Evolutionary conservation across 2,329 filamentous ascomycete genomes (phyloP).

Genomic region (Hysterium pulicare): DNA sequence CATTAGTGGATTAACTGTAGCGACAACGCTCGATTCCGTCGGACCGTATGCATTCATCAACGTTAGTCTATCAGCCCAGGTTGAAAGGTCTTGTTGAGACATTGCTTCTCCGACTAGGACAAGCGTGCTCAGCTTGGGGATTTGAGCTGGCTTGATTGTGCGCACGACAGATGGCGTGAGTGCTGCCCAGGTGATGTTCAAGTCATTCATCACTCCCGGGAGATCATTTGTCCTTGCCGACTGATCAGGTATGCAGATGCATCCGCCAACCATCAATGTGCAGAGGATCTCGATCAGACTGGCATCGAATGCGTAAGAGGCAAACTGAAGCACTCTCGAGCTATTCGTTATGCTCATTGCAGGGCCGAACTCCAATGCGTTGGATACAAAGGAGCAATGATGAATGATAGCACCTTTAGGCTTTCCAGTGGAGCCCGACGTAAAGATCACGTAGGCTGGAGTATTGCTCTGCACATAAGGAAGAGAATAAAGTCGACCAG

Average conservation of each 20-base stretch:
- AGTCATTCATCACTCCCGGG: conserved; percentile 48
- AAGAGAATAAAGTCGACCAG: conserved; percentile 24
- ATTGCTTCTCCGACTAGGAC: conserved; percentile 32
- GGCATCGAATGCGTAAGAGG: conserved; percentile 45
- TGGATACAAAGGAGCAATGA: conserved; percentile 56
- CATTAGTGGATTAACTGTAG: conserved; percentile 30
- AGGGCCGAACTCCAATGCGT: conserved; percentile 23
- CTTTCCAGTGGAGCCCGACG: conserved; percentile 54
- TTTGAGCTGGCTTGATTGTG: conserved; percentile 26
- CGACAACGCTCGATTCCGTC: conserved; percentile 35
- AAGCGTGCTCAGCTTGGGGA: conserved; percentile 24
- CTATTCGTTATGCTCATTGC: conserved; percentile 42
- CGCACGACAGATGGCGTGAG: conserved; percentile 43
- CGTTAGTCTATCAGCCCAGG: conserved; percentile 34
- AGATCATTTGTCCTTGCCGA: conserved; percentile 51
- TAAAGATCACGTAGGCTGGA: conserved; percentile 61
- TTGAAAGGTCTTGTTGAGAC: conserved; percentile 30
- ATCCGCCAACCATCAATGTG: conserved; percentile 55
- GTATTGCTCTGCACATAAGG: conserved; percentile 43
- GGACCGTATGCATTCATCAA: conserved; percentile 42
- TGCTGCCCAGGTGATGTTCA: conserved; percentile 46
- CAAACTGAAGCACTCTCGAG: conserved; percentile 33
- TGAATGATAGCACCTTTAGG: conserved; percentile 62
- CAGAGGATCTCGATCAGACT: conserved; percentile 54
- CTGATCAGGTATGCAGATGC: conserved; percentile 55